These are phyloP conservation scores for Plasmopara muralis DNA, from an alignment of 352 stramenopile genomes.

Conservation along the genomic window DNA sequence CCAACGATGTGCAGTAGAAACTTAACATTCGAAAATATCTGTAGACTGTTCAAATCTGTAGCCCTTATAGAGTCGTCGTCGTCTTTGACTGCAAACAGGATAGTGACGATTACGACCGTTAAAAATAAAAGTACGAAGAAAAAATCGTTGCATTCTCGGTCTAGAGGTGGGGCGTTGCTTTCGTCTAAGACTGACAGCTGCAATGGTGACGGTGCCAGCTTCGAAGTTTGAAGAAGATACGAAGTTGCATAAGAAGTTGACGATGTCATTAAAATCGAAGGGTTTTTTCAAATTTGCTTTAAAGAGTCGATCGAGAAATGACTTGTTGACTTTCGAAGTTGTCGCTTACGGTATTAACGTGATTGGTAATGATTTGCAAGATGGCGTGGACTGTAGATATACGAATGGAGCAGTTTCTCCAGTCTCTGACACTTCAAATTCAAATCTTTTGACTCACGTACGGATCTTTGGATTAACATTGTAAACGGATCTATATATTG, in stretches of 20 bases:
- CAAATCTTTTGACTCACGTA: no score
- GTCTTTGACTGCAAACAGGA: constrained; percentile 51
- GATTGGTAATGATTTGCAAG: no score
- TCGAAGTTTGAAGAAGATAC: constrained; percentile 19
- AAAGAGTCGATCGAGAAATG: no score
- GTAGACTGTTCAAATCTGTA: constrained; percentile 31
- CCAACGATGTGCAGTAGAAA: constrained; percentile 52
- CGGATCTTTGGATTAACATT: no score
- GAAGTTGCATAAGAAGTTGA: constrained; percentile 15
- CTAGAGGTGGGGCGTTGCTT: constrained; percentile 6
- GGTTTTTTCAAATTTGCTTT: no score
- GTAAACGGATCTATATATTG: no score
- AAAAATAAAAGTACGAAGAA: constrained; percentile 70
- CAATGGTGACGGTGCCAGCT: constrained; percentile 3
- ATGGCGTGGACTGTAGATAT: no score
- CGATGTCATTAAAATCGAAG: not conserved
- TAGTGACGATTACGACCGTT: constrained; percentile 35
- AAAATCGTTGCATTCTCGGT: constrained; percentile 68
- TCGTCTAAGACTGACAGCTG: constrained; percentile 10
- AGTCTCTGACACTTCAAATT: no score
- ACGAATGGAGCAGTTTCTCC: no score
- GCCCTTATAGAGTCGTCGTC: constrained; percentile 54
- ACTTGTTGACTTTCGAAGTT: no score
- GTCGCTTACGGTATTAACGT: no score
- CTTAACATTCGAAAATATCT: constrained; percentile 39